Percentiles rank a stretch among this genome's conserved stretches.
Conservation (phyloP, 768 basidiomycete genomes). For the Megacollybia marginata region DNA sequence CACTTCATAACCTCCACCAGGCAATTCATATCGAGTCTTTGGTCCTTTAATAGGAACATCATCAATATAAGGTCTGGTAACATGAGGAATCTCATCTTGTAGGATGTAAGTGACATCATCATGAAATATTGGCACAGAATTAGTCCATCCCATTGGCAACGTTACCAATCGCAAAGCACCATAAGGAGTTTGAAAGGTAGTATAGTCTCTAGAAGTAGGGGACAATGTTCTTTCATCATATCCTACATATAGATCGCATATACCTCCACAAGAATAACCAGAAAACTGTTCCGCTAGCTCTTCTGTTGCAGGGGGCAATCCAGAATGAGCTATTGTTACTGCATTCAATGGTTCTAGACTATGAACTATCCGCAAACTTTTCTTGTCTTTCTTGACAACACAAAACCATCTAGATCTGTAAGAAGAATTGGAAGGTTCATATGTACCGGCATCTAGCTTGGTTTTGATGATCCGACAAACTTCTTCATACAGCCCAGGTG, state of each 20-base stretch:
- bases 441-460: conserved; percentile 9
- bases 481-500: conserved; percentile 8
- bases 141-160: conserved; percentile 26
- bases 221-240: conserved; percentile 20
- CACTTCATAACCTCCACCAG: conserved; percentile 12
- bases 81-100: conserved; percentile 20
- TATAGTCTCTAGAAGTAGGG: conserved; percentile 18
- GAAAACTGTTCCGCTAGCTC: conserved; percentile 7
- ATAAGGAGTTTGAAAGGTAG: conserved; percentile 22
- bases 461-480: conserved; percentile 7
- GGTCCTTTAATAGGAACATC: conserved; percentile 19
- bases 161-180: conserved; percentile 13
- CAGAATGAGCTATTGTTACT: conserved; percentile 13
- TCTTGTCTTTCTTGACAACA: too few relatives aligned
- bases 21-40: conserved; percentile 7
- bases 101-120: conserved; percentile 18
- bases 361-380: too few relatives aligned
- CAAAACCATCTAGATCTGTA: not conserved
- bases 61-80: conserved; percentile 21
- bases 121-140: conserved; percentile 22
- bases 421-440: conserved; percentile 3
- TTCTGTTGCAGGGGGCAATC: conserved; percentile 9
- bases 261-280: conserved; percentile 9
- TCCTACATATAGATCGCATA: conserved; percentile 17
- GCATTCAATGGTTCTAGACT: conserved; percentile 18